Evolutionary conservation across 495 filamentous ascomycete genomes (phyloP), one percentile per base, ranked within the genome.

Genomic region (Echria macrotheca): DNA sequence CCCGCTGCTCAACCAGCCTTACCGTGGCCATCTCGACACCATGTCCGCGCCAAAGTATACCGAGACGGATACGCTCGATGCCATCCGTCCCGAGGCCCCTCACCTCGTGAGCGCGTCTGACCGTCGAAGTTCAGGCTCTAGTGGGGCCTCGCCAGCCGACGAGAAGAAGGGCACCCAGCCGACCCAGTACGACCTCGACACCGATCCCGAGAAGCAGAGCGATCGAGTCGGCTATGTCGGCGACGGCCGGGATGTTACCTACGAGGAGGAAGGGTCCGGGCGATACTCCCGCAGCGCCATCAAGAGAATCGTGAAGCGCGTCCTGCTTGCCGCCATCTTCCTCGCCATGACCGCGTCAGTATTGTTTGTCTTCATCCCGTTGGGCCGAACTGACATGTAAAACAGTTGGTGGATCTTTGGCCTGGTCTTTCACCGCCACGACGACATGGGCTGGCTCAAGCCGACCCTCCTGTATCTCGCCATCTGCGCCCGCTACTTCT

Each of bases 401-500:
- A 14, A 42, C 22, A 48, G 46, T 14, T 95, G 90, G 90, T 95
- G 87, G 89, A 90, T 93, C 49, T 85, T 82, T 35, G 82, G 85
- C 32, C 74, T 95, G 15, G 71, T 91, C 49, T 70, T 84, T 35
- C 85, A 86, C 61, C 79, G 83, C 15, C 85, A 87, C 63, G 54
- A 84, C 56, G 84, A 89, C 59, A 76, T 79, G 57, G 84, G 84
- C 47, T 96, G 90, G 90, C 54, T 95, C 54, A 80, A 90, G 25
- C 88, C 90, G 6, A 90, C 91, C 67, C 75, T 96, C 31, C 49
- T 96, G 12, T 96, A 82, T 65, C 78, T 95, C 31, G 77, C 69
- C 47, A 82, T 95, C 55, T 78, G 77, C 6, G 64, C 94, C 49
- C 82, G 90, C 4, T 64, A 94, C 36, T 56, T 94, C 53, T 83